Base-by-base conservation (phyloP, 495 filamentous ascomycete species). In the Hypomontagnella submonticulosa region DNA sequence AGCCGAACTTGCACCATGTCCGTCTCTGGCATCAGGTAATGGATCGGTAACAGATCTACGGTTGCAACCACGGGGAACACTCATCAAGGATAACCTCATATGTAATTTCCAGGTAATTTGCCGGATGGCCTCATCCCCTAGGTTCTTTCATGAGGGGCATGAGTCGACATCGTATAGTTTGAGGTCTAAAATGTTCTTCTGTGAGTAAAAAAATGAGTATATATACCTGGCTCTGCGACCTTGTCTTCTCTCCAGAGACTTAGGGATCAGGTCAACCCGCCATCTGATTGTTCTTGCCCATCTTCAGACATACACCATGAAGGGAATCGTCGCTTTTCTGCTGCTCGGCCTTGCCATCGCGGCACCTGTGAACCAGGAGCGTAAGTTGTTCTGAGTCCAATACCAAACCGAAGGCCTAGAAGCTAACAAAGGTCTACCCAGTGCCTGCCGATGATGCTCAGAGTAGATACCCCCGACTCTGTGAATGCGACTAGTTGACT, bases 311-410 rank as follows among this genome's bases (percentile, higher is more conserved):
- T 41, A 23, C 53, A 63, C 27, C 27, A 67, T 67, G 64, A 67
- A 67, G 48, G 64, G 64, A 62, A 58, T 67, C 42, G 42, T 62
- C 36, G 41, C 58, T 63, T 19, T 67, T 41, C 34, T 67, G 9
- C 58, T 67, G 32, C 47, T 67, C 48, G 64, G 64, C 53, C 58
- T 67, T 1, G 64, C 58, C 36, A 49, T 32, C 15, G 64, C 64
- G n/a, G 58, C 34, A 3, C 64, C 64, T 18, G 46, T 67, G 19
- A 61, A 61, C 49, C 41, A 47, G 42, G 54, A 55, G 27, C 36
- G 46, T 54, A 53, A 34, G 53, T 64, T 44, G 15, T 36, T 2
- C 30, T 6, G 16, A 53, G 8, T 1, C 8, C 20, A 11, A 12
- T 2, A 10, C 38, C 13, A 27, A 40, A 10, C 38, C 13, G 23